These are phyloP conservation scores for Helminthosporium solani DNA, from an alignment of 2,329 filamentous ascomycete species.

Conservation along the genomic window DNA sequence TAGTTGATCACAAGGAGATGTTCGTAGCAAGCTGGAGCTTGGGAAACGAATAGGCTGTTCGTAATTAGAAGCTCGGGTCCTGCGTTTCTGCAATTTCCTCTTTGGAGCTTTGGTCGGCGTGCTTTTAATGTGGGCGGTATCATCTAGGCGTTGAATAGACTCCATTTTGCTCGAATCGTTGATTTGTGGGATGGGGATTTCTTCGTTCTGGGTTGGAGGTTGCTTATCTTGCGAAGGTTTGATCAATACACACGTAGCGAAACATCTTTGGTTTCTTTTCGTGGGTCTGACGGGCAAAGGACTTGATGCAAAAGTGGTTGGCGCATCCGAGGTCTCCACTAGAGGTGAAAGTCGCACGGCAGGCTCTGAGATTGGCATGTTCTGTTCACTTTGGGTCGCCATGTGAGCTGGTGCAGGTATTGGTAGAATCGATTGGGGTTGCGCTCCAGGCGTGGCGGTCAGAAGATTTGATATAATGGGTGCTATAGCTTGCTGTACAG, in stretches of 20 bases:
- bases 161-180: no score
- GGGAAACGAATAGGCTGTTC: background rate
- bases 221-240: background rate
- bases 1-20: constrained; percentile 5
- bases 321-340: constrained; percentile 4
- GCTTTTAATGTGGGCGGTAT: background rate
- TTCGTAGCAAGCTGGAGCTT: constrained; percentile 4
- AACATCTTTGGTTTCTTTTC: constrained; percentile 1
- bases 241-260: background rate
- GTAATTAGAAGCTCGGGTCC: no score
- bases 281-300: constrained; percentile 3
- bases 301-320: constrained; percentile 11
- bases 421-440: constrained; percentile 4
- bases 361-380: constrained; percentile 28
- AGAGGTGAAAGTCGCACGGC: constrained; percentile 32
- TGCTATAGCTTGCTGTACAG: constrained; percentile 26
- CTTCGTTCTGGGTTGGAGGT: background rate
- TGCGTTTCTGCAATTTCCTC: background rate
- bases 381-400: constrained; percentile 7
- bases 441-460: constrained; percentile 8
- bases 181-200: no score
- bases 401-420: constrained; percentile 8
- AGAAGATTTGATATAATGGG: constrained; percentile 22
- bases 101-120: background rate
- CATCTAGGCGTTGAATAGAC: background rate